Evolutionary conservation across 2,329 filamentous ascomycete species (phyloP), one percentile per base, ranked within the genome.

Genomic region (Microcyclosporella mali): DNA sequence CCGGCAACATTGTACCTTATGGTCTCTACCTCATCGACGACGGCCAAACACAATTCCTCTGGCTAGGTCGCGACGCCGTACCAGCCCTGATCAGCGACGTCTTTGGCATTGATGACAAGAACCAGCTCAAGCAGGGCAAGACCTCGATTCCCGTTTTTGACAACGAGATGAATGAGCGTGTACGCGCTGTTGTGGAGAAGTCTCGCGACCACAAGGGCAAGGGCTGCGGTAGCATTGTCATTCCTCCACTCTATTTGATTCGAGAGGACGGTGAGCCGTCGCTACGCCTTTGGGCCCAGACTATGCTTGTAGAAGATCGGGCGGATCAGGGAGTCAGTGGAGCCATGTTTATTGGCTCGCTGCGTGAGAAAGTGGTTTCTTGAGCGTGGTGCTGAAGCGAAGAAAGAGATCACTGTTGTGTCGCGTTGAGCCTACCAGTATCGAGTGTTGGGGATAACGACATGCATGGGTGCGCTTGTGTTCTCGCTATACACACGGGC

Each of bases 11-110:
- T 37, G 86, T 88, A 3, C 79, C 88, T 1, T 95, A 94, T 61
- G 92, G 92, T 19, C 72, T 98, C 14, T 98, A 98, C 66, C 77
- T 98, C 45, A 92, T 98, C 57, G 92, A 98, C 58, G 92, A 98
- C 60, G 89, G 89, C 2, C 90, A 95, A 67, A 95, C 88, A 4
- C 92, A 98, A 64, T 98, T 98, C 75, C 70, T 98, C 36, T 98
- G 92, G 92, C 77, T 97, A 15, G 92, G 92, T 11, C 82, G 89
- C 28, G 90, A 98, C 55, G 84, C 90, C 1, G 88, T 98, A 19
- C 88, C 88, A 1, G 88, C 94, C 61, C 76, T 98, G 25, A 73
- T 97, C 31, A 68, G 77, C 40, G 92, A 98, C 58, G 90, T 97
- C 4, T 98, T 98, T 63, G 90, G 88, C 17, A 75, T 92, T 9